Evolutionary conservation across 306 rosid species (phyloP).

Genomic region (Quillaja saponaria): DNA sequence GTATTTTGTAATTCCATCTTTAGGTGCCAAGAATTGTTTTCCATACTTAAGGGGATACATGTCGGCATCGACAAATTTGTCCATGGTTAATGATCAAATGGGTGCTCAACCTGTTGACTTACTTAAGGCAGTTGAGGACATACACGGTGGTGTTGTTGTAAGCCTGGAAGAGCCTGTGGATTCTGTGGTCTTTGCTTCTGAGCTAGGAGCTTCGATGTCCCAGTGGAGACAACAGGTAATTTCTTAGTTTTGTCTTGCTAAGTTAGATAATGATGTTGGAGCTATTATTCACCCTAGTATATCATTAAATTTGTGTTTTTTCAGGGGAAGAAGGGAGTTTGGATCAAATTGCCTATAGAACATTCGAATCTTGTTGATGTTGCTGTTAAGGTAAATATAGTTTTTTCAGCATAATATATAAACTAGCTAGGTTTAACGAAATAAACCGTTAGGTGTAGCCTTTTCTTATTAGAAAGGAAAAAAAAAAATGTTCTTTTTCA

Average conservation of each 20-base stretch:
- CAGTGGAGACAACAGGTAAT: constrained; percentile 68
- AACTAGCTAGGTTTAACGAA: constrained; percentile 11
- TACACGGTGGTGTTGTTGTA: constrained; percentile 65
- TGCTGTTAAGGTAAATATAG: constrained; percentile 54
- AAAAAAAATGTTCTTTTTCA: background rate
- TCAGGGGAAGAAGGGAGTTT: constrained; percentile 80
- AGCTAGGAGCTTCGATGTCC: constrained; percentile 54
- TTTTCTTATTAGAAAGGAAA: background rate
- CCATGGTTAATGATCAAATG: constrained; percentile 29
- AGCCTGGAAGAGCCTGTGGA: constrained; percentile 55
- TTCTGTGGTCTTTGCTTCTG: constrained; percentile 44
- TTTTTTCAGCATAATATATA: background rate
- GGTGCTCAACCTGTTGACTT: constrained; percentile 23
- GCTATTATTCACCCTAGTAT: background rate
- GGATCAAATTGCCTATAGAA: constrained; percentile 71
- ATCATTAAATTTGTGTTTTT: constrained; percentile 11
- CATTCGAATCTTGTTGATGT: constrained; percentile 57
- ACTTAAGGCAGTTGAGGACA: constrained; percentile 54
- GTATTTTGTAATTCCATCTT: background rate
- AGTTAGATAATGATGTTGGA: background rate
- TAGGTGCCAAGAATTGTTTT: constrained; percentile 28
- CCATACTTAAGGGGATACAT: constrained; percentile 24
- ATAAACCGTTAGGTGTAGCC: background rate
- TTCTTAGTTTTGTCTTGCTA: background rate
- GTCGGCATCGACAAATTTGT: constrained; percentile 33